Conservation (phyloP, 2,329 filamentous ascomycete species). For the Dendryphion nanum region DNA sequence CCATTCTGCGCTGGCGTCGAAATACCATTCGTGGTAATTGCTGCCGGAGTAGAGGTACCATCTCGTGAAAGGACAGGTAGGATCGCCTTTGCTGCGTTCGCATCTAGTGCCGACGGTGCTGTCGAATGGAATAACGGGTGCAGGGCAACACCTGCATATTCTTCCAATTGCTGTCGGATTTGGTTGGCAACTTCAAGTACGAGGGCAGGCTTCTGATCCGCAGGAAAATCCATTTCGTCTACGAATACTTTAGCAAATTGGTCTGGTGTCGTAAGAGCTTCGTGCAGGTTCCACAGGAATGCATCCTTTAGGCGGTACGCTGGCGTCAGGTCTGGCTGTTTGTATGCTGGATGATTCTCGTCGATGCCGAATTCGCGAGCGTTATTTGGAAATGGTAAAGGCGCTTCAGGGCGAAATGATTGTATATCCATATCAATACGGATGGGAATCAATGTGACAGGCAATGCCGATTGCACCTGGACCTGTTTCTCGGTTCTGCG, state of each 20-base stretch:
- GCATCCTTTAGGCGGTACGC: slow-evolving; percentile 88
- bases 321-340: slow-evolving; percentile 73
- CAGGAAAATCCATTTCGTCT: slow-evolving; percentile 88
- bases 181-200: slow-evolving; percentile 85
- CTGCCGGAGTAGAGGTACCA: slow-evolving; percentile 48
- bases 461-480: slow-evolving; percentile 69
- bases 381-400: slow-evolving; percentile 64
- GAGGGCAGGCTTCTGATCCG: slow-evolving; percentile 60
- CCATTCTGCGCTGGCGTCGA: slow-evolving; percentile 56
- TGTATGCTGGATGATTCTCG: slow-evolving; percentile 74
- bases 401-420: slow-evolving; percentile 66
- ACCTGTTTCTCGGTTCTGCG: slow-evolving; percentile 59
- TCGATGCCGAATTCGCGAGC: slow-evolving; percentile 61
- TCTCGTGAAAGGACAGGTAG: slow-evolving; percentile 50
- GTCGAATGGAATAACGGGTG: slow-evolving; percentile 84
- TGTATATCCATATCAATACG: slow-evolving; percentile 93
- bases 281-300: slow-evolving; percentile 98
- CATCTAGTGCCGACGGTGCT: slow-evolving; percentile 26
- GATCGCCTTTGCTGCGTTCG: slow-evolving; percentile 19
- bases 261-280: slow-evolving; percentile 89
- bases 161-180: slow-evolving; percentile 91
- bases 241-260: slow-evolving; percentile 90
- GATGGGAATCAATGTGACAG: slow-evolving; percentile 89
- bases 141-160: slow-evolving; percentile 90
- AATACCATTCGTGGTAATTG: slow-evolving; percentile 51